These are phyloP conservation scores for Eucalyptus pauciflora DNA, from an alignment of 345 rosid species.

Conservation along the genomic window DNA sequence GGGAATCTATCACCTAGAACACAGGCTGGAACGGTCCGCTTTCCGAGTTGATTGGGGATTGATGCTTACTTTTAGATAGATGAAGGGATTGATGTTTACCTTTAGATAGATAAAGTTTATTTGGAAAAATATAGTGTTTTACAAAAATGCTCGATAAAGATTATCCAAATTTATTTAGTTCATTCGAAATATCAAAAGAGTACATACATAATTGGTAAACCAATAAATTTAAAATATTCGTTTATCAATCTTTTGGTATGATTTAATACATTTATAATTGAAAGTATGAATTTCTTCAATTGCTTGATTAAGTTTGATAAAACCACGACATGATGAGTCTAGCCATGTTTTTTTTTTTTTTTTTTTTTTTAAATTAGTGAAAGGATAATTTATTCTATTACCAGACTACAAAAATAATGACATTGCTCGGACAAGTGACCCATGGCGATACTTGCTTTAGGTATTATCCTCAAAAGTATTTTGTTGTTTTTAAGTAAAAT, in stretches of 20 bases:
- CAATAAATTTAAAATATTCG: neutral
- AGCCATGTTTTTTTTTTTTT: neutral
- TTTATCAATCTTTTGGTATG: neutral
- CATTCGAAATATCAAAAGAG: neutral
- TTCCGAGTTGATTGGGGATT: accelerated
- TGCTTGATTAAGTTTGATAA: neutral
- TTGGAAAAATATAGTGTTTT: too few species aligned
- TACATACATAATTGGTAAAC: neutral
- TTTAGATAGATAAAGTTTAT: too few species aligned
- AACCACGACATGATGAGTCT: neutral
- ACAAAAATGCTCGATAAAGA: too few species aligned
- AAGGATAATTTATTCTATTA: neutral
- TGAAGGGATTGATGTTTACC: neutral
- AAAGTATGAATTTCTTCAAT: neutral
- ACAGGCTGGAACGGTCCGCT: accelerated
- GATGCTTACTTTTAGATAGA: too few species aligned
- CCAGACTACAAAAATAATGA: neutral
- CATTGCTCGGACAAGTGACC: neutral
- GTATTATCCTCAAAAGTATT: neutral
- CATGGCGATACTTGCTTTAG: neutral
- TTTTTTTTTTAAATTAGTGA: neutral
- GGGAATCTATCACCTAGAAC: neutral
- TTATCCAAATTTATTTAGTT: neutral
- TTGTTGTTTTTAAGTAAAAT: too few species aligned
- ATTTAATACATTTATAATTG: neutral